A percentile compares a stretch with the other conserved stretches of the same genome.
phyloP scores from a whole-genome alignment of 805 yeast species.

The Jamesozyma spencerorum region DNA sequence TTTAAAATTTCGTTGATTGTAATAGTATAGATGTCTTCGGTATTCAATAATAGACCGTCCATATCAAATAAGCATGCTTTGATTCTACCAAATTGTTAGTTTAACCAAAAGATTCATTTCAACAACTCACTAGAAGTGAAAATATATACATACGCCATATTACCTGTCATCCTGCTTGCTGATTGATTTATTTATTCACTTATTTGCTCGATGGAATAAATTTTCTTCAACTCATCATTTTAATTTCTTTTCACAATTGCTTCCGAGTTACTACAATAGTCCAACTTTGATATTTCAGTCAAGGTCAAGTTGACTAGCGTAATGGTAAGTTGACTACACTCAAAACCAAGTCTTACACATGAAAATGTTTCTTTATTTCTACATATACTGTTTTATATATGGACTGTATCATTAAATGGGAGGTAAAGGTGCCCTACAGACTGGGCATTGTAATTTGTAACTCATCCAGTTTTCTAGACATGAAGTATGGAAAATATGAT shows the following conservation, averaged over 20 bases:
- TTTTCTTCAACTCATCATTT: too few species aligned
- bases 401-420: constrained; percentile 43
- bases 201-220: too few species aligned
- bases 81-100: constrained; percentile 4
- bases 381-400: not conserved
- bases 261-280: too few species aligned
- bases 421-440: constrained; percentile 78
- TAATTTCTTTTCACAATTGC: too few species aligned
- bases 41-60: constrained; percentile 91
- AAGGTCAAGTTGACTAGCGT: too few species aligned
- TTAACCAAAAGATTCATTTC: too few species aligned
- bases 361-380: not conserved
- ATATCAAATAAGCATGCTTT: constrained; percentile 48
- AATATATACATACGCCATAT: too few species aligned
- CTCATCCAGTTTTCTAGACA: constrained; percentile 92
- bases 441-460: constrained; percentile 87
- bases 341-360: not conserved
- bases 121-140: too few species aligned
- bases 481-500: constrained; percentile 81
- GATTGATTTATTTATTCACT: too few species aligned
- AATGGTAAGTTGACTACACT: too few species aligned
- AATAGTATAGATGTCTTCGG: constrained; percentile 85
- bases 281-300: too few species aligned
- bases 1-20: constrained; percentile 60
- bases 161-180: too few species aligned